phyloP scores from a whole-genome alignment of 768 basidiomycete species.

The Hygrophorus pudorinus region DNA sequence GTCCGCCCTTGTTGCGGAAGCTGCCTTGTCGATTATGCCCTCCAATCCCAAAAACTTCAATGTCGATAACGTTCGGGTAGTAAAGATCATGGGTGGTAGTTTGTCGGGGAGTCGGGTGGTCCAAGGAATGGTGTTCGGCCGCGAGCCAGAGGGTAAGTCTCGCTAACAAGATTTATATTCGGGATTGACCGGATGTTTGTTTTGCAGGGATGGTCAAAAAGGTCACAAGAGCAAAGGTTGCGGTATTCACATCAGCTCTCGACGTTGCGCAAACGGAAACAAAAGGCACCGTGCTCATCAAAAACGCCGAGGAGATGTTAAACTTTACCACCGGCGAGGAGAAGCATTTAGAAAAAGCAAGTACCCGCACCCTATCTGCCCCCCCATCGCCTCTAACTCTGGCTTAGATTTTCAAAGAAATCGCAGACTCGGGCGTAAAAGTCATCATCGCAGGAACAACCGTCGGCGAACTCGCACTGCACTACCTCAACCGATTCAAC shows the following conservation, averaged over 20 bases:
- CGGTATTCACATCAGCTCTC: conserved; percentile 86
- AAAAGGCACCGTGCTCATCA: conserved; percentile 94
- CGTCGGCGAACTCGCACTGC: conserved; percentile 91
- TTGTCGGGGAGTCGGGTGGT: conserved; percentile 81
- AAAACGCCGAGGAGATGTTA: conserved; percentile 93
- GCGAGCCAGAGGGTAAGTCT: conserved; percentile 80
- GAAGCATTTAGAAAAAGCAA: conserved; percentile 86
- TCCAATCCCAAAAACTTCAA: conserved; percentile 85
- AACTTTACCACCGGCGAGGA: conserved; percentile 97
- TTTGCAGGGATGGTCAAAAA: conserved; percentile 70
- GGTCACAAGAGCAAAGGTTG: conserved; percentile 80
- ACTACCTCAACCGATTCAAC: conserved; percentile 89
- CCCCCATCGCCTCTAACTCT: neutral
- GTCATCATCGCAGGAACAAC: conserved; percentile 89
- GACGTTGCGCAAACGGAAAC: conserved; percentile 97
- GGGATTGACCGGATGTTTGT: neutral
- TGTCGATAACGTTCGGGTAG: conserved; percentile 95
- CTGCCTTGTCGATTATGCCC: conserved; percentile 88
- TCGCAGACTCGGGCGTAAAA: conserved; percentile 90
- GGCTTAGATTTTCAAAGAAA: conserved; percentile 91
- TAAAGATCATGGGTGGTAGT: conserved; percentile 96
- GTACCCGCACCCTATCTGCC: neutral
- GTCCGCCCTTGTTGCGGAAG: conserved; percentile 81
- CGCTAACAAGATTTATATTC: neutral
- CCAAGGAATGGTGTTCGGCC: conserved; percentile 95